Base-by-base conservation (phyloP, 192 early-diverging fungal genomes). In the Geranomyces michiganensis region DNA sequence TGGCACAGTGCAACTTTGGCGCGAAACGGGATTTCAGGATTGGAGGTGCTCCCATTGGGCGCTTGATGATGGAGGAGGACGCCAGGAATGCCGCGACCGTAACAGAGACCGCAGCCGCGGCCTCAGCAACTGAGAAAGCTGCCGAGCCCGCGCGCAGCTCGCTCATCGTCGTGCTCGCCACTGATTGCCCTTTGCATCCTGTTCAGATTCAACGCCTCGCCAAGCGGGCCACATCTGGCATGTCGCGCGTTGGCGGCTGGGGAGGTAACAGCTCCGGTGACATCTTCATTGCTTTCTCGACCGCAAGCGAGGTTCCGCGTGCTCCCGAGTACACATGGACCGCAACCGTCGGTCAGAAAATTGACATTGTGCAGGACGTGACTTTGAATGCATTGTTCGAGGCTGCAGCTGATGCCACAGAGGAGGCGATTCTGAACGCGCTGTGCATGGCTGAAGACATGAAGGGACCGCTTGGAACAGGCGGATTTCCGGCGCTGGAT, bases 251-350 rank as follows among this genome's bases (percentile, higher is more conserved):
- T 27, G 51, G 51, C 19, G 51, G 58, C 8, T 60, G 58, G 58
- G 58, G 58, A 5, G 58, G 58, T 7, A 60, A 60, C 58, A 33
- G 58, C 17, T 60, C 58, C 17, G 58, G 58, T 9, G 58, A 60
- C 58, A 60, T 60, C 58, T 31, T 60, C 58, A 60, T 60, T 17
- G 58, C 58, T 33, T 60, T 60, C 31, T 26, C 58, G 7, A 60
- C 58, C 8, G 58, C 58, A 7, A 17, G 17, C 29, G 58, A 60
- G 31, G 31, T 60, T 19, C 58, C 58, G 22, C 58, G 58, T 8
- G 58, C 2, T 31, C 58, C 58, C 17, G 31, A 27, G 7, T 27
- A 19, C 29, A 31, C 29, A 5, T 60, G 58, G 58, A 60, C 3
- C 30, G 58, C 31, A 8, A 60, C 58, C 31, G 58, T 60, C 29